Base-by-base conservation (phyloP, 257 asterid species). In the Solanum piurae region DNA sequence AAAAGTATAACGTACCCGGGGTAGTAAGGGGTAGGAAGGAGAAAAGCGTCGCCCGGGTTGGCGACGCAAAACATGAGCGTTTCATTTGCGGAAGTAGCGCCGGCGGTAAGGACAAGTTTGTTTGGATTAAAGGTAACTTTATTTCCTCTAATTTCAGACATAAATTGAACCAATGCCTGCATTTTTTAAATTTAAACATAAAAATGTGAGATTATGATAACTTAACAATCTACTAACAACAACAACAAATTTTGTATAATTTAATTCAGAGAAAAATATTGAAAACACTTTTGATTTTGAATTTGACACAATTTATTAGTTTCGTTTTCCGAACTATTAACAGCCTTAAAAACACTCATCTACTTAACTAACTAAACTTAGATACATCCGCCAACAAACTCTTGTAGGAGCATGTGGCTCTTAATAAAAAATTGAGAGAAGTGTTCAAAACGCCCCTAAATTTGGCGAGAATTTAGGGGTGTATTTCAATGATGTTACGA, bases 31-130 rank as follows among this genome's bases (percentile, higher is more conserved):
- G 87, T 85, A 0, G 87, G 87, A 44, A 85, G 29, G 29, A 85
- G 87, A 71, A 85, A 85, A 27, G 80, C 82, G 6, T 85, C 87
- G 44, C 87, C 87, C 12, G 31, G 44, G 36, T 85, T 75, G 44
- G 87, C 80, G 6, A 85, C 82, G 80, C 87, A 85, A 85, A 85
- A 85, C 79, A 85, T 66, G 44, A 85, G 77, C 20, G 82, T 85
- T 18, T 85, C 87, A 37, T 66, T 85, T 16, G 87, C 87, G 40
- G 87, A 85, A 46, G 87, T 85, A 14, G 87, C 58, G 20, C 87
- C 87, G 12, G 87, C 87, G 4, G 87, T 85, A 77, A 85, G 87
- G 12, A 85, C 87, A 2, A 85, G 87, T 6, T 85, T 85, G 75
- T 85, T 85, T n/a, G 87, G 25, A 85, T 85, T 25, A 66, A 85